Conservation (phyloP, 495 filamentous ascomycete species). For the Neurospora sp. region DNA sequence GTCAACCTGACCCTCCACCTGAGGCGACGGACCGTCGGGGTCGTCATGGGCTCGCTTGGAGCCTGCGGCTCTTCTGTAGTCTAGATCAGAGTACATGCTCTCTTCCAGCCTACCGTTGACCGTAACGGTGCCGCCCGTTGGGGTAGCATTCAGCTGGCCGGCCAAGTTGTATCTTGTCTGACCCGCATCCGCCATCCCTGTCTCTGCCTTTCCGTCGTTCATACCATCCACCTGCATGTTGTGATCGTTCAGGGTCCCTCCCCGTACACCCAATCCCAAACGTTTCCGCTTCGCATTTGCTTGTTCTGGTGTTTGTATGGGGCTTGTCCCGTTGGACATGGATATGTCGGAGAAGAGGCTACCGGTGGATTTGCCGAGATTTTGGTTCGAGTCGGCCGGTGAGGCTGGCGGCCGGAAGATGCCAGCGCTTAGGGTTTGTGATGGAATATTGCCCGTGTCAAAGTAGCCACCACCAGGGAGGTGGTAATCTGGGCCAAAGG, state of each 20-base stretch:
- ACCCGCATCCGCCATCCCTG: constrained; percentile 6
- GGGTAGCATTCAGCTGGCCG: constrained; percentile 52
- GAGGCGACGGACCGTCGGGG: constrained; percentile 15
- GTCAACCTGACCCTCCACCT: neutral
- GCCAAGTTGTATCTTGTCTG: constrained; percentile 40
- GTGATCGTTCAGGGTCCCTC: constrained; percentile 23
- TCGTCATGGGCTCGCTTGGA: constrained; percentile 23
- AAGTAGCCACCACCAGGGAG: constrained; percentile 41
- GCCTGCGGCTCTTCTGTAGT: constrained; percentile 40
- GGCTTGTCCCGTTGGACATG: constrained; percentile 14
- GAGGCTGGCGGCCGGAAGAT: constrained; percentile 64
- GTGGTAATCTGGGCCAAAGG: constrained; percentile 31
- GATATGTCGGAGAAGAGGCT: constrained; percentile 37
- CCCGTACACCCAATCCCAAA: constrained; percentile 13
- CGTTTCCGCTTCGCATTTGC: constrained; percentile 33
- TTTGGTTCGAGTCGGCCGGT: constrained; percentile 51
- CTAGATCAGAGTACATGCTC: constrained; percentile 44
- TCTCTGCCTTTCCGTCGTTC: constrained; percentile 14
- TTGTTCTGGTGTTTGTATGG: constrained; percentile 1
- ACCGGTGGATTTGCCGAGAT: constrained; percentile 44
- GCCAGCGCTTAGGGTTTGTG: constrained; percentile 38
- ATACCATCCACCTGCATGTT: constrained; percentile 21
- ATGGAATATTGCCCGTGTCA: constrained; percentile 27
- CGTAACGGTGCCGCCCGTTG: constrained; percentile 37
- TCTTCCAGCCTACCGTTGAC: constrained; percentile 39